Base-by-base conservation (phyloP, 106 monocot genomes). In the Dioscorea zingiberensis region DNA sequence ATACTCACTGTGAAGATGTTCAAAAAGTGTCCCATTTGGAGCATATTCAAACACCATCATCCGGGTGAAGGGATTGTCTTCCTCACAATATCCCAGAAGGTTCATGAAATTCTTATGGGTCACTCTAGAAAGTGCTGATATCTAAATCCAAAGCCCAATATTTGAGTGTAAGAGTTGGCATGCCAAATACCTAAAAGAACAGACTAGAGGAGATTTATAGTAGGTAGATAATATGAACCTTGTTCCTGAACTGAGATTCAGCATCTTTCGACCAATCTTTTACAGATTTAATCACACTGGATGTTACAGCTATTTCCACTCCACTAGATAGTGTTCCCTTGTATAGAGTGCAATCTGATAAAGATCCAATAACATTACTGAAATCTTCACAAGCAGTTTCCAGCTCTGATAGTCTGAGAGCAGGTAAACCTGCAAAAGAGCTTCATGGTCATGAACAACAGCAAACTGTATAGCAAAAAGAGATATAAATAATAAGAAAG, bases 1-100 rank as follows among this genome's bases (percentile, higher is more conserved):
- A 62, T 29, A 77, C 70, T 80, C 58, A 87, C 87, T 76, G 53
- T 87, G 87, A 58, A 87, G 64, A 77, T 87, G 87, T 59, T 87
- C 87, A 62, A 73, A 83, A 71, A 87, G 83, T 25, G 76, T 80
- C 49, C 87, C 87, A 61, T 80, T 80, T 16, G 87, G 82, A 25
- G 87, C 87, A 68, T 87, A 87, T 56, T 87, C 87, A 54, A 87
- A 82, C 48, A 83, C 80, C 69, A 87, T 60, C 87, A 87, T 87
- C 25, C 87, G 69, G 17, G 83, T 83, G 47, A 87, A 87, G 17
- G 83, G 83, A 30, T 77, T 70, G 56, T 83, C 63, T 18, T 71
- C 83, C 23, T 49, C 69, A 66, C 87, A 83, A 48, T 65, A 87
- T n/a, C 87, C 87, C 17, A 87, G 56, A 25, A 87, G 67, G 63